Evolutionary conservation across 2,329 filamentous ascomycete genomes (phyloP).

Genomic region (Aspergillus luchuensis): DNA sequence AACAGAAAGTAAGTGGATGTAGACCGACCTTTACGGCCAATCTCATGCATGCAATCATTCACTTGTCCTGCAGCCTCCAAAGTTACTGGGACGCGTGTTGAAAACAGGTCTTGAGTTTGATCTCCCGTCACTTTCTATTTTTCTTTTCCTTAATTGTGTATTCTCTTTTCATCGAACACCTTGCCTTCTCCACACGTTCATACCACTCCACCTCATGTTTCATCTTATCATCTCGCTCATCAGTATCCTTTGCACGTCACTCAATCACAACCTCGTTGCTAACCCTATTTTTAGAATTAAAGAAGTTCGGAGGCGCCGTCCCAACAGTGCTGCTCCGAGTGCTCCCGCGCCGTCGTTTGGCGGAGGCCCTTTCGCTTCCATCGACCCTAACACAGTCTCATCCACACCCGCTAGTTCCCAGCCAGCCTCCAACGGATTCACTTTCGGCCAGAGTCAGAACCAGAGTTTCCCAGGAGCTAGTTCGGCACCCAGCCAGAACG

Average conservation of each 20-base stretch:
- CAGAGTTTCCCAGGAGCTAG: conserved; percentile 38
- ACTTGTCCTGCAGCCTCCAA: conserved; percentile 10
- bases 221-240: not conserved
- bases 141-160: not conserved
- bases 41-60: conserved; percentile 16
- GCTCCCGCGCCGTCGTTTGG: conserved; percentile 24
- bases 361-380: conserved; percentile 31
- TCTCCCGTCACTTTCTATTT: not conserved
- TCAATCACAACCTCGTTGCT: conserved; percentile 1
- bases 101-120: not conserved
- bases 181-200: not conserved
- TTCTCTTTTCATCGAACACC: not conserved
- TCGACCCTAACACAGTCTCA: conserved; percentile 33
- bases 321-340: conserved; percentile 22
- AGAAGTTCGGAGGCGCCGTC: conserved; percentile 31
- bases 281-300: conserved; percentile 24
- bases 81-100: not conserved
- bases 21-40: conserved; percentile 21
- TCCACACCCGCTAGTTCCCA: conserved; percentile 22
- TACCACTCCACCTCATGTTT: not conserved
- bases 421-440: conserved; percentile 33
- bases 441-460: conserved; percentile 40
- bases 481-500: conserved; percentile 28
- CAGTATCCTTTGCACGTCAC: not conserved
- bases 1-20: conserved; percentile 55